These are phyloP conservation scores for Fraxinus sp. DNA, from an alignment of 305 asterid species.

Conservation along the genomic window DNA sequence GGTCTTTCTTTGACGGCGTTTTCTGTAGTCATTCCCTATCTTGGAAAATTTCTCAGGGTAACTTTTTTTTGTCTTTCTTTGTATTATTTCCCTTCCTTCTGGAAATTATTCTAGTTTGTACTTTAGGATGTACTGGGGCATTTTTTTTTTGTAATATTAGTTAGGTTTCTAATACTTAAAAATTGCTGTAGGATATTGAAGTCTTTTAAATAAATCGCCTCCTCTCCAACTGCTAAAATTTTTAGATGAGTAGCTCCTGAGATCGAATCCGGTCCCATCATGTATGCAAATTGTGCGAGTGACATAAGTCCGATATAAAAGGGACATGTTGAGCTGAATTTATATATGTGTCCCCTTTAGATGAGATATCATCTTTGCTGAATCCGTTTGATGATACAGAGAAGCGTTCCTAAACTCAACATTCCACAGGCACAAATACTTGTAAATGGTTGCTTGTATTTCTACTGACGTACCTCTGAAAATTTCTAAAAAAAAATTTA, in stretches of 20 bases:
- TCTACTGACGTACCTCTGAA: background rate
- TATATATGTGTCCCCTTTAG: background rate
- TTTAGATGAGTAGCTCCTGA: background rate
- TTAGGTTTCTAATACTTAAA: background rate
- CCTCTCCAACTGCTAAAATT: background rate
- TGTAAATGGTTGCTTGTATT: background rate
- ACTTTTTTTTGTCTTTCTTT: background rate
- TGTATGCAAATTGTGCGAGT: background rate
- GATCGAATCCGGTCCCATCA: background rate
- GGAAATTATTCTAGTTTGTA: background rate
- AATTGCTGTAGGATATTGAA: background rate
- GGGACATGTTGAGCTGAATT: background rate
- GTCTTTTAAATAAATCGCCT: background rate
- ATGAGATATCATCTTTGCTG: constrained; percentile 12
- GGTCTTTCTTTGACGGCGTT: constrained; percentile 81
- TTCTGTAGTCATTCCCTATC: constrained; percentile 71
- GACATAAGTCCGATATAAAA: background rate
- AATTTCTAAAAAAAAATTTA: background rate
- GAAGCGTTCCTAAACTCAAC: background rate
- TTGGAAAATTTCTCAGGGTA: constrained; percentile 87
- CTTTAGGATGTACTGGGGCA: constrained; percentile 7
- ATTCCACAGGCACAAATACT: background rate
- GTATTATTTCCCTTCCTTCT: background rate
- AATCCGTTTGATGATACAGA: constrained; percentile 7
- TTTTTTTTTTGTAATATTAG: background rate